A percentile compares a stretch with the other conserved stretches of the same genome.
These are phyloP conservation scores for Coemansia sp. DNA, from an alignment of 192 early-diverging fungal species.

Conservation along the genomic window DNA sequence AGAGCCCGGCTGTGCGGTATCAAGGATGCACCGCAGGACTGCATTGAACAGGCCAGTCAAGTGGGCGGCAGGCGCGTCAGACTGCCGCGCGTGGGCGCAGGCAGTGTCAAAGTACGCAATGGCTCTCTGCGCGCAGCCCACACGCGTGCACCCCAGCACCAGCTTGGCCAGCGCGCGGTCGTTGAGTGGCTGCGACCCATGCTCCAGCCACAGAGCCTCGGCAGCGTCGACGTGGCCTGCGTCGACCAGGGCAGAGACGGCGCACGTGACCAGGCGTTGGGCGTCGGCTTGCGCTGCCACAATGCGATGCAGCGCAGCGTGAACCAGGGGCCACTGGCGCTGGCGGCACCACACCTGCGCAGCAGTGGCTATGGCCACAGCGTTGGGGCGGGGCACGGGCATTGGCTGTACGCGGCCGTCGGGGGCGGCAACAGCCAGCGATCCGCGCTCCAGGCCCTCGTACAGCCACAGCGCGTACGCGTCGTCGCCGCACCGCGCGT, in stretches of 20 bases:
- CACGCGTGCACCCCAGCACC: constrained; percentile 15
- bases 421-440: not conserved
- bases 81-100: not conserved
- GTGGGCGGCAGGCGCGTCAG: not conserved
- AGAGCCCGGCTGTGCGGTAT: not conserved
- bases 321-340: not conserved
- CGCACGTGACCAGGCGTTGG: constrained; percentile 19
- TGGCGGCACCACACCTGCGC: constrained; percentile 11
- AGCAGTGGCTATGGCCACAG: constrained; percentile 5
- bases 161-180: constrained; percentile 27
- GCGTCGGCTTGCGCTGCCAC: not conserved
- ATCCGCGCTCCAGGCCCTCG: constrained; percentile 7
- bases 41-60: constrained; percentile 15
- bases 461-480: constrained; percentile 16
- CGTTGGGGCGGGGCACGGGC: constrained; percentile 13
- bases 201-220: constrained; percentile 5
- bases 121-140: constrained; percentile 6
- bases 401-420: not conserved
- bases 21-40: constrained; percentile 14
- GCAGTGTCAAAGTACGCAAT: constrained; percentile 5
- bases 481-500: constrained; percentile 7
- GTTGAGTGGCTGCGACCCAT: constrained; percentile 8
- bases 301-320: not conserved
- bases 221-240: constrained; percentile 6
- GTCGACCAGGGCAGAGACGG: constrained; percentile 14